These are phyloP conservation scores for Salix brachista DNA, from an alignment of 345 rosid species.

Conservation along the genomic window DNA sequence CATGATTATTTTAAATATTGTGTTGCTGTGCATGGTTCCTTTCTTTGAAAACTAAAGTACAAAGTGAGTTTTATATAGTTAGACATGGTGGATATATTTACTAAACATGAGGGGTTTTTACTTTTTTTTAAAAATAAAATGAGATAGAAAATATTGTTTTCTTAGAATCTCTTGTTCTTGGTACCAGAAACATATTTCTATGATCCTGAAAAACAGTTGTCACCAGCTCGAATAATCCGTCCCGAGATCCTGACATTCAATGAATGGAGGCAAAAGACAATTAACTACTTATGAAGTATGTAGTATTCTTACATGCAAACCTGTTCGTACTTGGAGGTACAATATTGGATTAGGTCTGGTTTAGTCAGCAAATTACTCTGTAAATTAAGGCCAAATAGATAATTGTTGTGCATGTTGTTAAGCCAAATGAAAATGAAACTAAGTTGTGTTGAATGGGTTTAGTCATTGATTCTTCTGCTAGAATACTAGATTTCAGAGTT, in stretches of 20 bases:
- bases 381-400: conserved; percentile 1
- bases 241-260: conserved; percentile 56
- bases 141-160: too few relatives aligned
- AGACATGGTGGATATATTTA: too few relatives aligned
- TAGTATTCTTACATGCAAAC: too few relatives aligned
- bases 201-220: conserved; percentile 33
- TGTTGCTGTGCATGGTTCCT: too few relatives aligned
- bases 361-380: background rate
- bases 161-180: too few relatives aligned
- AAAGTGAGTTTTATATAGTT: too few relatives aligned
- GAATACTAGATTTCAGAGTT: too few relatives aligned
- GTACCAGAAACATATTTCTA: too few relatives aligned
- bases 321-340: background rate
- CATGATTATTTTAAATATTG: too few relatives aligned
- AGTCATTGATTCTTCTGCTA: background rate
- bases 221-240: conserved; percentile 29
- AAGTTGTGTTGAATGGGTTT: background rate
- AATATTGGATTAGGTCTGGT: background rate
- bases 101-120: too few relatives aligned
- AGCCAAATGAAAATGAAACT: background rate
- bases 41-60: too few relatives aligned
- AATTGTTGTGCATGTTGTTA: conserved; percentile 2
- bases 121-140: too few relatives aligned
- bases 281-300: conserved; percentile 8
- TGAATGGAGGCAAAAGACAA: conserved; percentile 43